Base-by-base conservation (phyloP, 2,329 filamentous ascomycete species). In the Pyrenophora seminiperda region DNA sequence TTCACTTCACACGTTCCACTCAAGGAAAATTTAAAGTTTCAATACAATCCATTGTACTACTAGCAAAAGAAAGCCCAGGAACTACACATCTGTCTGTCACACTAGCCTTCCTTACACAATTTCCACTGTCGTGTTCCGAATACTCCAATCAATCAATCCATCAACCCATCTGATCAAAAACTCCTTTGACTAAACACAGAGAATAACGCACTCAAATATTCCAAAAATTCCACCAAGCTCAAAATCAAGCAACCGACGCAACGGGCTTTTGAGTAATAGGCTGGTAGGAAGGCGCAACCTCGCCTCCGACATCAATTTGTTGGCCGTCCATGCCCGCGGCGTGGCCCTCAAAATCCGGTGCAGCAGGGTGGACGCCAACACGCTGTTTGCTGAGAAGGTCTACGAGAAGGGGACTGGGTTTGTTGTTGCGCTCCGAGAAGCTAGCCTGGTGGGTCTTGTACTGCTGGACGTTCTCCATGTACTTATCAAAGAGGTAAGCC, bases 401-500 rank as follows among this genome's bases (percentile, higher is more conserved):
- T 17, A 96, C 88, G 72, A 97, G 82, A 50, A 97, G 82, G 65
- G 92, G 89, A 63, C 85, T 91, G 22, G 93, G 93, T 63, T 88
- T 86, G 81, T 90, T 96, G 76, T 93, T 91, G 77, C 90, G 89
- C 74, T 88, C 76, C 2, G 83, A 82, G 66, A 86, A 90, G 47
- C 87, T 82, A 45, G 83, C 79, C 76, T 95, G 88, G 73, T 82
- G 87, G 66, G 87, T 83, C 86, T 96, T 97, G 84, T 93, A 96
- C 71, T 89, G 84, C 73, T 86, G 82, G 29, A 97, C 91, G 67
- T 88, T 93, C 73, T 96, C 86, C 37, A 97, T 79, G 78, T 97
- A 99, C 79, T 90, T 91, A 77, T 99, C 94, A 70, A 99, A 99
- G 53, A 99, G 83, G 77, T 96, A 97, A 2, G 90, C 87, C 58